A percentile compares a stretch with the other conserved stretches of the same genome.
Evolutionary conservation across 768 basidiomycete genomes (phyloP).

Genomic region (Russula ochroleuca): DNA sequence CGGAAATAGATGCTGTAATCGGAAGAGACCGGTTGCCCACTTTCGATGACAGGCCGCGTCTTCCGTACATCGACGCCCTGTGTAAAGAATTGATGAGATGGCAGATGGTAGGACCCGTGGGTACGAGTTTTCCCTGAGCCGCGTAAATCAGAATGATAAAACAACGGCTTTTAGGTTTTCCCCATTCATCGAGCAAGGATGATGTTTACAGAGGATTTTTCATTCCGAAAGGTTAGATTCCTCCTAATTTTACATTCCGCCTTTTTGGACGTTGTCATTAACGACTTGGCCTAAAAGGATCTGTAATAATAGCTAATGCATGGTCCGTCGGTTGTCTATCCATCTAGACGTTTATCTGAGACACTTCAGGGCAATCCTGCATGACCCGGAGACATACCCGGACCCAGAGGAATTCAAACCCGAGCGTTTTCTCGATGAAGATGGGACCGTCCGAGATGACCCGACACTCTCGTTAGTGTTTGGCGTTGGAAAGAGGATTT

Average conservation of each 20-base stretch:
- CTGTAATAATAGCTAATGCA: conserved; percentile 10
- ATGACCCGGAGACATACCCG: conserved; percentile 17
- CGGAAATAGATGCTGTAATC: conserved; percentile 32
- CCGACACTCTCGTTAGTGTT: conserved; percentile 3
- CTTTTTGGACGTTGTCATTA: neutral
- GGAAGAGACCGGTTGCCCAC: conserved; percentile 32
- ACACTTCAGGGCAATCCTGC: conserved; percentile 18
- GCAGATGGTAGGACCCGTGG: neutral
- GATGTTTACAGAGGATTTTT: conserved; percentile 16
- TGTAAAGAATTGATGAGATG: conserved; percentile 1
- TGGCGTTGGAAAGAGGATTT: conserved; percentile 23
- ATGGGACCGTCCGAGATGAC: conserved; percentile 20
- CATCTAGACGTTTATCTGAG: neutral
- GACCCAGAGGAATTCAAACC: conserved; percentile 25
- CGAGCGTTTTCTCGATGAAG: conserved; percentile 23
- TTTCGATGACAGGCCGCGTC: conserved; percentile 28
- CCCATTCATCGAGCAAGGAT: conserved; percentile 7
- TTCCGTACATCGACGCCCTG: neutral
- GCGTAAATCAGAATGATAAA: neutral
- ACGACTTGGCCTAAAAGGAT: neutral
- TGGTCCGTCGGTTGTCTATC: conserved; percentile 2
- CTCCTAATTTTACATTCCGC: neutral
- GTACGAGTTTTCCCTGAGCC: neutral
- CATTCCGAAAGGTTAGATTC: conserved; percentile 15
- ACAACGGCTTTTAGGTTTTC: neutral